phyloP scores from a whole-genome alignment of 2,329 filamentous ascomycete species.

The Hysterium pulicare region DNA sequence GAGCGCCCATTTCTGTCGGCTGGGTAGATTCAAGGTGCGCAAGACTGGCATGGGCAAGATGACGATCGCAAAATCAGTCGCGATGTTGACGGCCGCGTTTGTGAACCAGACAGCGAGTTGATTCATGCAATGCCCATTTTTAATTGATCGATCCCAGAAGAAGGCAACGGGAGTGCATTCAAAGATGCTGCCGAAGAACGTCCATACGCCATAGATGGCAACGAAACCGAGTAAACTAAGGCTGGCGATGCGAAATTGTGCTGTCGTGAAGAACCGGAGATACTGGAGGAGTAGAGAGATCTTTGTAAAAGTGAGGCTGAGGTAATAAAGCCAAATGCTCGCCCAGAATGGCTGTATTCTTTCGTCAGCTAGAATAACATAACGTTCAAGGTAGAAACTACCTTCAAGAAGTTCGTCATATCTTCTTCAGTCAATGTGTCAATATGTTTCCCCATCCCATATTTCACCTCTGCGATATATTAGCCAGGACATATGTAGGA shows the following conservation, averaged over 20 bases:
- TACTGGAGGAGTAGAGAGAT: conserved; percentile 32
- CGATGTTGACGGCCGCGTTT: conserved; percentile 31
- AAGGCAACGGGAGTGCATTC: conserved; percentile 29
- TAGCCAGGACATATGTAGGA: neutral
- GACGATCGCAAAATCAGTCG: conserved; percentile 30
- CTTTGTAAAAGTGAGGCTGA: conserved; percentile 29
- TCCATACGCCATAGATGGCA: conserved; percentile 24
- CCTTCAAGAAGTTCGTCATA: conserved; percentile 13
- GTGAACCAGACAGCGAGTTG: conserved; percentile 27
- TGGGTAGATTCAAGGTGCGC: conserved; percentile 28
- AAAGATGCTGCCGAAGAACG: conserved; percentile 31
- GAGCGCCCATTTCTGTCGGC: conserved; percentile 34
- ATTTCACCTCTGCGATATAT: conserved; percentile 19
- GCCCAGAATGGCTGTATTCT: conserved; percentile 32
- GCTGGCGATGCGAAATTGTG: conserved; percentile 26
- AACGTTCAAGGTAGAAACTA: conserved; percentile 3
- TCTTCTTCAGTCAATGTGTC: conserved; percentile 11
- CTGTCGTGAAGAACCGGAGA: conserved; percentile 27
- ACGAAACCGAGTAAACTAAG: conserved; percentile 25
- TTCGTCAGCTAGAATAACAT: conserved; percentile 10
- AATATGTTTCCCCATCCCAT: conserved; percentile 28
- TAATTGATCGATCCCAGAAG: conserved; percentile 30
- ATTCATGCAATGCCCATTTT: conserved; percentile 27
- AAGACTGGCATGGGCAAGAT: conserved; percentile 30
- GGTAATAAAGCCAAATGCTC: conserved; percentile 30